Evolutionary conservation across 768 basidiomycete species (phyloP).

Genomic region (Trametes gibbosa): DNA sequence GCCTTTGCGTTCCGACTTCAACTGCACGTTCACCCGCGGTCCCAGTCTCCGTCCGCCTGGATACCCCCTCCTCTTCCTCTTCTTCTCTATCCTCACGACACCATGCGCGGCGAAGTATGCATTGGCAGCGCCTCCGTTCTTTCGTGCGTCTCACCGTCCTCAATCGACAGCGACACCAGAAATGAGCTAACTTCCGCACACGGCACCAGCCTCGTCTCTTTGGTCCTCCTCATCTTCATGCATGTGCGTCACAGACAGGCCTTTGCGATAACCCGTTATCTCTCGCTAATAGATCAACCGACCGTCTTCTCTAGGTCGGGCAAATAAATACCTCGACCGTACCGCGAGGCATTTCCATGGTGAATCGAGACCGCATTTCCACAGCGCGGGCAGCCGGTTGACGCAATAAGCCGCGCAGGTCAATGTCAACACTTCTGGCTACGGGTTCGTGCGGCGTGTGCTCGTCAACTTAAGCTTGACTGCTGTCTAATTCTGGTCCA

Average conservation of each 20-base stretch:
- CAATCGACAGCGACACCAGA: background rate
- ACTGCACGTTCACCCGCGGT: too few species aligned
- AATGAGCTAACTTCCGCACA: slow-evolving; percentile 4
- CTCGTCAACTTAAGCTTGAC: background rate
- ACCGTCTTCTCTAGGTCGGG: slow-evolving; percentile 52
- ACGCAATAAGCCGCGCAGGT: slow-evolving; percentile 41
- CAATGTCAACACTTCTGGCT: slow-evolving; percentile 65
- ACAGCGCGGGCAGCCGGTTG: slow-evolving; percentile 23
- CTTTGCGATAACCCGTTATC: slow-evolving; percentile 11
- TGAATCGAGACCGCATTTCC: slow-evolving; percentile 32
- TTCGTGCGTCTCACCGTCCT: slow-evolving; percentile 47
- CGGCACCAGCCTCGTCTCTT: slow-evolving; percentile 43
- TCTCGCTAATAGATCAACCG: slow-evolving; percentile 7
- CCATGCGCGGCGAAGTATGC: slow-evolving; percentile 75
- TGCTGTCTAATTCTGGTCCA: slow-evolving; percentile 27
- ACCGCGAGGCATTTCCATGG: slow-evolving; percentile 73
- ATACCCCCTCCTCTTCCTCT: slow-evolving; percentile 15
- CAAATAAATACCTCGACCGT: slow-evolving; percentile 78
- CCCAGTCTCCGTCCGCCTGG: slow-evolving; percentile 11
- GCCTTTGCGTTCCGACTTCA: slow-evolving; percentile 3
- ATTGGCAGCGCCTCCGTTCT: slow-evolving; percentile 69
- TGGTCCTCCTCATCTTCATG: slow-evolving; percentile 71
- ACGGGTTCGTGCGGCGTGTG: slow-evolving; percentile 56
- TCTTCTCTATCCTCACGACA: too few species aligned
- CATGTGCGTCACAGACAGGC: slow-evolving; percentile 58